Percentiles rank a stretch among this genome's conserved stretches.
Evolutionary conservation across 2,329 filamentous ascomycete genomes (phyloP).

Genomic region (Bipolaris gigantea): DNA sequence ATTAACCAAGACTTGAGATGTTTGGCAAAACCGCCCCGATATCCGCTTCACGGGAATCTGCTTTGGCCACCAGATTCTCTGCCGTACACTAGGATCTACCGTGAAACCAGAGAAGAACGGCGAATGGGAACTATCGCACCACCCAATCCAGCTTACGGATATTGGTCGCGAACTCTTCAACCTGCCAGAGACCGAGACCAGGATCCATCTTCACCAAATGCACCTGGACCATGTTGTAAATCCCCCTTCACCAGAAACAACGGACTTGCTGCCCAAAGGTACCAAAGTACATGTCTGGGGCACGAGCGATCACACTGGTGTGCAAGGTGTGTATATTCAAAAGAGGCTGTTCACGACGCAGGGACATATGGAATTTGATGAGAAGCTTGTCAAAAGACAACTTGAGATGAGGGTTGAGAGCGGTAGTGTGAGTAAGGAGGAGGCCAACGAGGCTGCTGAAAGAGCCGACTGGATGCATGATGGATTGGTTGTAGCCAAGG

Average conservation of each 20-base stretch:
- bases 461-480: slow-evolving; percentile 40
- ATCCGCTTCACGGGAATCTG: slow-evolving; percentile 55
- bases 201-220: slow-evolving; percentile 52
- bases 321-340: slow-evolving; percentile 52
- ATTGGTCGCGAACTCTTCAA: slow-evolving; percentile 49
- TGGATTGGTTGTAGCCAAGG: slow-evolving; percentile 33
- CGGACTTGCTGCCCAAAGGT: slow-evolving; percentile 30
- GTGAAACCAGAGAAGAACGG: slow-evolving; percentile 44
- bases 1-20: slow-evolving; percentile 37
- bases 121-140: slow-evolving; percentile 54
- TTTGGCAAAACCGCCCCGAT: slow-evolving; percentile 56
- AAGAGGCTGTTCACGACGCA: slow-evolving; percentile 52
- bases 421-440: slow-evolving; percentile 44
- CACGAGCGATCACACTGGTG: slow-evolving; percentile 48
- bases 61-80: slow-evolving; percentile 54
- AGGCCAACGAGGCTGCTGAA: slow-evolving; percentile 41
- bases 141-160: slow-evolving; percentile 45
- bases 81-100: slow-evolving; percentile 47
- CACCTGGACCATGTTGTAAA: slow-evolving; percentile 51
- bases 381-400: slow-evolving; percentile 51
- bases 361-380: slow-evolving; percentile 53
- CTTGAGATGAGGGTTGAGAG: slow-evolving; percentile 51
- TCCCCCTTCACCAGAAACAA: slow-evolving; percentile 32
- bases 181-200: slow-evolving; percentile 29
- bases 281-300: slow-evolving; percentile 55